Conservation (phyloP, 2,329 filamentous ascomycete genomes). For the Lizonia empirigonia region DNA sequence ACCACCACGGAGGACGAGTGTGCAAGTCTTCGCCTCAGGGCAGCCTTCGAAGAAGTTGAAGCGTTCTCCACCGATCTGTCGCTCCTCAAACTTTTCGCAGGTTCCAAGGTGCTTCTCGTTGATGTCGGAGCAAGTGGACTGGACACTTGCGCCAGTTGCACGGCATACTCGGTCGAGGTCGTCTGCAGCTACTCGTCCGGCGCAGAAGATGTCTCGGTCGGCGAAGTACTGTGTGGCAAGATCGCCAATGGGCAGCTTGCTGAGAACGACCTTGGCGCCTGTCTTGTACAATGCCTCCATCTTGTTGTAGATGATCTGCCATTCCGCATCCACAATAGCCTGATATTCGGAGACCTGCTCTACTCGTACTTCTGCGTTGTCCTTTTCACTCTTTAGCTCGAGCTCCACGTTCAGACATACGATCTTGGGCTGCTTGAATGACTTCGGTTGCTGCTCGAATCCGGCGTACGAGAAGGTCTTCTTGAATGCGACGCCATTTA, state of each 20-base stretch:
- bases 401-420: conserved; percentile 97
- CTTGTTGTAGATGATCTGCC: conserved; percentile 99
- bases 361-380: conserved; percentile 97
- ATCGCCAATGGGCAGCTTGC: conserved; percentile 96
- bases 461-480: conserved; percentile 99
- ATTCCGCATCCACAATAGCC: conserved; percentile 98
- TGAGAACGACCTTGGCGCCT: conserved; percentile 95
- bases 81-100: conserved; percentile 90
- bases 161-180: conserved; percentile 97
- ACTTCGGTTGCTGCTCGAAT: conserved; percentile 98
- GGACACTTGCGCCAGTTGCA: conserved; percentile 87
- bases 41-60: conserved; percentile 99
- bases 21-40: conserved; percentile 95
- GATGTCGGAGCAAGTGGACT: conserved; percentile 97
- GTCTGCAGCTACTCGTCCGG: conserved; percentile 85
- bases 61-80: conserved; percentile 94
- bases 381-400: conserved; percentile 98
- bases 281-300: conserved; percentile 93
- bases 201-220: conserved; percentile 97
- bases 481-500: conserved; percentile 98
- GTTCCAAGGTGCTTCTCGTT: conserved; percentile 85
- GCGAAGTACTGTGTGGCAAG: conserved; percentile 97
- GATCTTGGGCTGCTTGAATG: conserved; percentile 92
- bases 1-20: conserved; percentile 89
- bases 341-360: conserved; percentile 99